A percentile compares a stretch with the other conserved stretches of the same genome.
Evolutionary conservation across 2,329 filamentous ascomycete genomes (phyloP).

Genomic region (Monilinia vaccinii-corymbosi): DNA sequence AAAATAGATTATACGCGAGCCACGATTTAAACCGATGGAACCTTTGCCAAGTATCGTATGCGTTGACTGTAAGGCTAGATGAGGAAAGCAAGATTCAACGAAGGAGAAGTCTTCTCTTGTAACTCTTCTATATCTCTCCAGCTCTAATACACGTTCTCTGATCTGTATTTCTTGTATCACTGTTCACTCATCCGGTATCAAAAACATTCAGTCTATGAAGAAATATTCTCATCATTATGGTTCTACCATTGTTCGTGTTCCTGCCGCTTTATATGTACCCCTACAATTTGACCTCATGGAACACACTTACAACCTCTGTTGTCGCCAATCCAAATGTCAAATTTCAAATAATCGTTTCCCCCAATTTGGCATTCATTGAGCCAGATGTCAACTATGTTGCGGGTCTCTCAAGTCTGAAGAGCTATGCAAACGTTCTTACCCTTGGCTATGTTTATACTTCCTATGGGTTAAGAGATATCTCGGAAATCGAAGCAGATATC

Average conservation of each 20-base stretch:
- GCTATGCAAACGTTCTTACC: slow-evolving; percentile 27
- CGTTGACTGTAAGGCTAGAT: not conserved
- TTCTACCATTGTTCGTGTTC: slow-evolving; percentile 14
- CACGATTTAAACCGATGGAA: not conserved
- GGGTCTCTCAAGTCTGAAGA: slow-evolving; percentile 18
- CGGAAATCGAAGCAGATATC: slow-evolving; percentile 31
- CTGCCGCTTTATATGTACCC: slow-evolving; percentile 23
- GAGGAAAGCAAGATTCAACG: not conserved
- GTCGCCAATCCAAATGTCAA: slow-evolving; percentile 16
- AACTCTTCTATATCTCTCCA: slow-evolving; percentile 3
- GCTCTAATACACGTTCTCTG: not conserved
- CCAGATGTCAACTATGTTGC: slow-evolving; percentile 20
- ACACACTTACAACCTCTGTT: slow-evolving; percentile 14
- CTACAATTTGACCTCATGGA: slow-evolving; percentile 19
- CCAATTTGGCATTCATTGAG: slow-evolving; percentile 9
- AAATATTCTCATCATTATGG: not conserved
- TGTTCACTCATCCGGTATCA: not conserved
- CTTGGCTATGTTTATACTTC: slow-evolving; percentile 35
- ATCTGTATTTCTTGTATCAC: not conserved
- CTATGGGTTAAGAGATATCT: slow-evolving; percentile 28
- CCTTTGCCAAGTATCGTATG: not conserved
- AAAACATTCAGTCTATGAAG: not conserved
- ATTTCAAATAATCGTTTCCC: slow-evolving; percentile 20
- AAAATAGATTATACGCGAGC: not conserved
- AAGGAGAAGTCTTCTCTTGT: slow-evolving; percentile 1